Conservation (phyloP, 2,329 filamentous ascomycete genomes). For the Didymosphaeria variabile region DNA sequence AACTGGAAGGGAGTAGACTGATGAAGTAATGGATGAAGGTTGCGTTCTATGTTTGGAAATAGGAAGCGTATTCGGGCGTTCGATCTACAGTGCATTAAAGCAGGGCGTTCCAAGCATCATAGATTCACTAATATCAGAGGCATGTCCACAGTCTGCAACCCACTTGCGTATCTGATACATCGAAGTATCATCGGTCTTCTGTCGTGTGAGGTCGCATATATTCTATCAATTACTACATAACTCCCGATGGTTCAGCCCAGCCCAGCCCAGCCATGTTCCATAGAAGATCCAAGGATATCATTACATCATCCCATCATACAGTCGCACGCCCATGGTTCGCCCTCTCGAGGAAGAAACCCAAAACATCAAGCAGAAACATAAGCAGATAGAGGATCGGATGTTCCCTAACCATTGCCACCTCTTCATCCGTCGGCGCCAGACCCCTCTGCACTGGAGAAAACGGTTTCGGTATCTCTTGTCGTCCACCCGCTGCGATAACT, state of each 20-base stretch:
- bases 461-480: no score
- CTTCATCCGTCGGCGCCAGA: neutral
- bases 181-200: neutral
- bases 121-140: neutral
- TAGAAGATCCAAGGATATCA: constrained; percentile 28
- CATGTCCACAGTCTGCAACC: neutral
- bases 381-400: neutral
- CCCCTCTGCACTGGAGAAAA: neutral
- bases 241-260: neutral
- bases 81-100: neutral
- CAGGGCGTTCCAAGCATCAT: constrained; percentile 2
- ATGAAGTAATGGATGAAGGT: constrained; percentile 18
- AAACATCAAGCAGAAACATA: no score
- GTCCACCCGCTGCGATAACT: no score
- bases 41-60: neutral
- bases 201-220: neutral
- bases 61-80: constrained; percentile 3
- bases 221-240: constrained; percentile 5
- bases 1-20: constrained; percentile 38
- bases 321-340: no score
- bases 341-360: neutral
- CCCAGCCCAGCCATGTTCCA: neutral
- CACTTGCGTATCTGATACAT: neutral
- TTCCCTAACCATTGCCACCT: neutral
- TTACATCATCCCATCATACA: constrained; percentile 16